Evolutionary conservation across 202 grass and related monocot species (phyloP).

Genomic region (Carex arenaria): DNA sequence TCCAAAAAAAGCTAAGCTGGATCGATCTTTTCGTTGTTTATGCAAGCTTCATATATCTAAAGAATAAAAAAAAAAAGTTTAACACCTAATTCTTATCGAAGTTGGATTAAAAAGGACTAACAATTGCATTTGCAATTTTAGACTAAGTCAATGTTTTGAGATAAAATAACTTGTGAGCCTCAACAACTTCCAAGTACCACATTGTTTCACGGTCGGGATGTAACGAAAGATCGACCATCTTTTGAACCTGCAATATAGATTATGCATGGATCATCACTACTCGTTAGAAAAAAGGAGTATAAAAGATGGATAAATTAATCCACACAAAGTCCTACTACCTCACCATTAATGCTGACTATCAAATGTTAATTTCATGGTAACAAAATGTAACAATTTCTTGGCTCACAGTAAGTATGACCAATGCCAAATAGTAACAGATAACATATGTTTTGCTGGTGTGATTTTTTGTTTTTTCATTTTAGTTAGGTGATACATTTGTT

Average conservation of each 20-base stretch:
- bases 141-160: background rate
- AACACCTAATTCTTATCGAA: background rate
- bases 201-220: constrained; percentile 65
- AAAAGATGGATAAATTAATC: background rate
- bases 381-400: background rate
- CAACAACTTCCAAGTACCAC: constrained; percentile 88
- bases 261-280: background rate
- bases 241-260: constrained; percentile 60
- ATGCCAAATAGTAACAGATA: background rate
- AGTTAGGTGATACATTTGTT: background rate
- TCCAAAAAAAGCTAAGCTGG: background rate
- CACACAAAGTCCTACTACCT: background rate
- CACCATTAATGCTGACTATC: background rate
- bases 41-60: background rate
- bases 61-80: background rate
- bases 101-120: background rate
- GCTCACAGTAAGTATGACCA: too few relatives aligned
- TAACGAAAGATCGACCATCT: constrained; percentile 68
- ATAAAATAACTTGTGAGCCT: constrained; percentile 69
- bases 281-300: background rate
- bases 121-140: background rate
- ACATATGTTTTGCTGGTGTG: background rate
- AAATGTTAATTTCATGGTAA: background rate
- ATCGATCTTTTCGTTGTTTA: background rate
- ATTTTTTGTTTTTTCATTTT: background rate